Percentiles rank a stretch among this genome's conserved stretches.
Evolutionary conservation across 2,329 filamentous ascomycete genomes (phyloP).

Genomic region (Alternaria burnsii): DNA sequence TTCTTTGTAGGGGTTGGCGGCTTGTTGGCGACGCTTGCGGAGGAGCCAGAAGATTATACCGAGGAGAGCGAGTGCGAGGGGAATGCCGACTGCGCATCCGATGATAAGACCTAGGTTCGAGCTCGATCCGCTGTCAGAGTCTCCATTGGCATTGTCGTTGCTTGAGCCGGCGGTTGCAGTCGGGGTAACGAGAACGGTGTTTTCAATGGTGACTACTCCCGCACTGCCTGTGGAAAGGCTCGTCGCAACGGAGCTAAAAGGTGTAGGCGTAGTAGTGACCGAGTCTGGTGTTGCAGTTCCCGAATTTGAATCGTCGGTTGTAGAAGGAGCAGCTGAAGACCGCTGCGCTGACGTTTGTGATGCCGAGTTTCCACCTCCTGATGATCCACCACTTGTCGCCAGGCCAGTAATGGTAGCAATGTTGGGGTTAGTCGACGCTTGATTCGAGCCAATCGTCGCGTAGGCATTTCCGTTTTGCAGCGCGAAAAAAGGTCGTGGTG

Average conservation of each 20-base stretch:
- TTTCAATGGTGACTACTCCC: conserved; percentile 33
- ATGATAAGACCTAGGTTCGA: conserved; percentile 44
- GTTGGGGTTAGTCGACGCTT: conserved; percentile 25
- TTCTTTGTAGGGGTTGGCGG: conserved; percentile 27
- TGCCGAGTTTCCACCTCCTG: conserved; percentile 18
- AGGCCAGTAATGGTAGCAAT: conserved; percentile 41
- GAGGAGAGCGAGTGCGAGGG: conserved; percentile 41
- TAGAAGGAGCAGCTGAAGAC: not conserved
- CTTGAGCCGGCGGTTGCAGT: conserved; percentile 12
- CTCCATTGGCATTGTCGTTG: not conserved
- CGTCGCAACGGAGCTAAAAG: conserved; percentile 36
- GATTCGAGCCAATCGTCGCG: conserved; percentile 41
- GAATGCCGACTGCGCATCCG: conserved; percentile 50
- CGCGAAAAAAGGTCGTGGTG: conserved; percentile 44
- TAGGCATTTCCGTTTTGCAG: conserved; percentile 43
- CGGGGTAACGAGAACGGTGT: conserved; percentile 31
- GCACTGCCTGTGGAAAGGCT: conserved; percentile 36
- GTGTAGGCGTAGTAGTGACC: conserved; percentile 15
- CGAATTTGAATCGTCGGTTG: conserved; percentile 13
- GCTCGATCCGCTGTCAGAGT: conserved; percentile 15
- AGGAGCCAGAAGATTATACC: conserved; percentile 45
- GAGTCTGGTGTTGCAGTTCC: conserved; percentile 1
- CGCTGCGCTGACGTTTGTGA: conserved; percentile 23
- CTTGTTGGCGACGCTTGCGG: conserved; percentile 41
- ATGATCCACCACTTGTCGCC: conserved; percentile 18